These are phyloP conservation scores for Vigna radiata DNA, from an alignment of 306 rosid genomes.

Conservation along the genomic window DNA sequence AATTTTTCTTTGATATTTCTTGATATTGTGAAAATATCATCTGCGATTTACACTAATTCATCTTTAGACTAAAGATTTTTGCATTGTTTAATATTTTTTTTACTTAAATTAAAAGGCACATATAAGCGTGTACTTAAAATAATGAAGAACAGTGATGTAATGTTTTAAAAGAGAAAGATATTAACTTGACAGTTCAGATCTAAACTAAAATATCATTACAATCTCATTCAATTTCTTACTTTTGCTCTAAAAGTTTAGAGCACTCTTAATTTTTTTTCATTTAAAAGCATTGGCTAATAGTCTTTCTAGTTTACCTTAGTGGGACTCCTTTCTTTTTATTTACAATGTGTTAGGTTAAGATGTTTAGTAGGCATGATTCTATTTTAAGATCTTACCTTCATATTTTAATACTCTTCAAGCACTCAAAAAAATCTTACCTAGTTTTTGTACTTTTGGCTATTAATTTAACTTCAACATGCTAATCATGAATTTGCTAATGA, in stretches of 20 bases:
- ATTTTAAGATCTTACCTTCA: constrained; percentile 16
- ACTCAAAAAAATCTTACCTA: not conserved
- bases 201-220: not conserved
- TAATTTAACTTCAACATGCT: constrained; percentile 37
- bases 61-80: too few relatives aligned
- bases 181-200: too few relatives aligned
- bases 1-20: too few relatives aligned
- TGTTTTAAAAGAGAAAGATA: too few relatives aligned
- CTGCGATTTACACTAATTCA: too few relatives aligned
- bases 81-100: too few relatives aligned
- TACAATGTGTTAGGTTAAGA: constrained; percentile 40
- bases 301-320: constrained; percentile 28
- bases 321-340: constrained; percentile 32
- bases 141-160: too few relatives aligned
- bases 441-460: not conserved
- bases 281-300: not conserved
- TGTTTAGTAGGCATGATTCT: constrained; percentile 19
- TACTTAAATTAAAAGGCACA: too few relatives aligned
- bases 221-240: not conserved
- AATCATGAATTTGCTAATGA: not conserved
- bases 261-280: not conserved
- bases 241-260: not conserved
- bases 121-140: too few relatives aligned
- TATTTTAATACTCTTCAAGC: not conserved
- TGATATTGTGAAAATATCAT: too few relatives aligned